phyloP scores from a whole-genome alignment of 1,139 yeast species.

The Debaryomyces sp. region DNA sequence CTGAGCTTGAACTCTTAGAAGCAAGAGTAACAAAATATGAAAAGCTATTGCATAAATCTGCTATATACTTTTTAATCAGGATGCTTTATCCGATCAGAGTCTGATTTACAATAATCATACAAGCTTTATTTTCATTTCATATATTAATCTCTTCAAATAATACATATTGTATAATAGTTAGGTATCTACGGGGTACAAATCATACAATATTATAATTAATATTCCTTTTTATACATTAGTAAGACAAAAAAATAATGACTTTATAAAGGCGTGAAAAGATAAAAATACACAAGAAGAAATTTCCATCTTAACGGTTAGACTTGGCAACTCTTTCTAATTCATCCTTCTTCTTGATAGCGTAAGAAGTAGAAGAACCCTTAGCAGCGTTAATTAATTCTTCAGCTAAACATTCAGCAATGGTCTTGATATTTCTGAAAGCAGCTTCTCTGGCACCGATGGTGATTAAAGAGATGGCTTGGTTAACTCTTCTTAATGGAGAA shows the following conservation, averaged over 20 bases:
- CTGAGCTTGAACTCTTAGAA: slow-evolving; percentile 18
- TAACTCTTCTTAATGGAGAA: slow-evolving; percentile 99
- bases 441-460: slow-evolving; percentile 99
- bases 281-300: slow-evolving; percentile 22
- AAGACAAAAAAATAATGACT: slow-evolving; percentile 17
- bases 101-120: slow-evolving; percentile 9
- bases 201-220: slow-evolving; percentile 6
- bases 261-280: slow-evolving; percentile 14
- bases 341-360: slow-evolving; percentile 99
- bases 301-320: slow-evolving; percentile 90
- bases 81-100: slow-evolving; percentile 29
- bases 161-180: background rate
- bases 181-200: background rate
- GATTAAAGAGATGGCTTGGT: slow-evolving; percentile 97
- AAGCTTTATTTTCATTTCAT: background rate
- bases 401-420: slow-evolving; percentile 99
- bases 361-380: slow-evolving; percentile 99
- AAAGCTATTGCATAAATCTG: slow-evolving; percentile 15
- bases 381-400: slow-evolving; percentile 99
- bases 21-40: slow-evolving; percentile 25
- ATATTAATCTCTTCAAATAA: background rate
- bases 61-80: slow-evolving; percentile 18
- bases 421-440: slow-evolving; percentile 99
- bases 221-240: slow-evolving; percentile 20
- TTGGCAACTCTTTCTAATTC: slow-evolving; percentile 99